These are phyloP conservation scores for Seiridium unicorne DNA, from an alignment of 2,329 filamentous ascomycete genomes.

Conservation along the genomic window DNA sequence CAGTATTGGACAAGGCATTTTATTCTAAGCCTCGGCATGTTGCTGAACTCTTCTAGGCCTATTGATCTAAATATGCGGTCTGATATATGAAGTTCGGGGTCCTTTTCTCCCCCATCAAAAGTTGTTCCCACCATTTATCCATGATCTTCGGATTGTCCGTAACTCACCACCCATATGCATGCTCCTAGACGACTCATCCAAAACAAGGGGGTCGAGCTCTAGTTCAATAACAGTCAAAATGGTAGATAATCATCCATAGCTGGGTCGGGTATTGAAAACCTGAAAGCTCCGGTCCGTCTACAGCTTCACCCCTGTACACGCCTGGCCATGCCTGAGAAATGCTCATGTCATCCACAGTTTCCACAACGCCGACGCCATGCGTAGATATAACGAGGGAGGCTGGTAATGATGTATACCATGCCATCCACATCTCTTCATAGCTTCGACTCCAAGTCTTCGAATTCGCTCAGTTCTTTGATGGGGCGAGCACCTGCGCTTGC, in stretches of 20 bases:
- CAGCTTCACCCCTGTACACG: neutral
- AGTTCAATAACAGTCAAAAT: no score
- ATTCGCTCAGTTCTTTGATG: constrained; percentile 74
- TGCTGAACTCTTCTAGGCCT: no score
- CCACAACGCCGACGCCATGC: constrained; percentile 7
- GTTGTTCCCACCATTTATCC: no score
- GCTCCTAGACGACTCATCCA: no score
- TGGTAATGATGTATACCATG: neutral
- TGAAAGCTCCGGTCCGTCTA: neutral
- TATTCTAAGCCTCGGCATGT: no score
- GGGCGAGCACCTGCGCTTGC: constrained; percentile 72
- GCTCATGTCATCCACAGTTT: neutral
- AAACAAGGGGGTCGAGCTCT: no score
- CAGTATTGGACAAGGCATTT: no score
- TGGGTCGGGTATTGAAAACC: neutral
- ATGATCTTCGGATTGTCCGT: no score
- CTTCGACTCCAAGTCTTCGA: constrained; percentile 83
- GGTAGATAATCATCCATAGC: neutral
- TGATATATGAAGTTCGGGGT: no score
- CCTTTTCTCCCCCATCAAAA: no score
- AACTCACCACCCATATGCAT: no score
- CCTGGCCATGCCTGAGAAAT: neutral
- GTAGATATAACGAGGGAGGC: neutral
- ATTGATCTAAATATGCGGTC: no score
- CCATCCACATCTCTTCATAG: constrained; percentile 46